phyloP scores from a whole-genome alignment of 2,329 filamentous ascomycete species.

The Pseudogymnoascus sp. region DNA sequence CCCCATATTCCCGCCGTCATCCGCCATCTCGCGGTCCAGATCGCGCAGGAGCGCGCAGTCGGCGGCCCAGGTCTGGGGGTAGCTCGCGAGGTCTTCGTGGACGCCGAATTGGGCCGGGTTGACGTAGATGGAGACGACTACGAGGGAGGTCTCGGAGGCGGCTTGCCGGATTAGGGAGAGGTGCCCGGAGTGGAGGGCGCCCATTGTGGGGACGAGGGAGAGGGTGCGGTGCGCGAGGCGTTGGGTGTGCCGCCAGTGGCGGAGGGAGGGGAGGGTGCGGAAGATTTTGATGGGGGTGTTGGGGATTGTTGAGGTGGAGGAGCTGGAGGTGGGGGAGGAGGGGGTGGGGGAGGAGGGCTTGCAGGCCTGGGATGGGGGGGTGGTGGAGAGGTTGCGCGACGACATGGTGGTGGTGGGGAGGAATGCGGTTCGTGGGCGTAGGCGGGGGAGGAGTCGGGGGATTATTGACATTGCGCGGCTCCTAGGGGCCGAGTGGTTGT shows the following conservation, averaged over 20 bases:
- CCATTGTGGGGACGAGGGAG: constrained; percentile 93
- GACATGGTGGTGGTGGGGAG: not conserved
- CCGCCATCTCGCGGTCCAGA: constrained; percentile 66
- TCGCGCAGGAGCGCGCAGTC: constrained; percentile 60
- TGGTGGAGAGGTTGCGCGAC: constrained; percentile 16
- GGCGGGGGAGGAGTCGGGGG: not conserved
- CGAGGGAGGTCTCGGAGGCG: constrained; percentile 72
- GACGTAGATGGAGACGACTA: constrained; percentile 88
- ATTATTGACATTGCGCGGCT: not conserved
- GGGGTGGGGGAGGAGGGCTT: constrained; percentile 12
- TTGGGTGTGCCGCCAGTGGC: constrained; percentile 59
- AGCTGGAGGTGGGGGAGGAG: too few species aligned
- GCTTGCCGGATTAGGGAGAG: constrained; percentile 77
- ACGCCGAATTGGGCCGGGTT: constrained; percentile 95
- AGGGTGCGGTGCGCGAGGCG: constrained; percentile 61
- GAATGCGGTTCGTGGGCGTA: too few species aligned
- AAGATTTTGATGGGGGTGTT: constrained; percentile 60
- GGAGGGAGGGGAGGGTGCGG: constrained; percentile 64
- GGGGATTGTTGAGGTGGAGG: constrained; percentile 33
- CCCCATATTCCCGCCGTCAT: constrained; percentile 48
- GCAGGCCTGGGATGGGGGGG: constrained; percentile 16
- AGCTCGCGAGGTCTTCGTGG: constrained; percentile 77
- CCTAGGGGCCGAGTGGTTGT: not conserved
- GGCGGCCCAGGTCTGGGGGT: constrained; percentile 80
- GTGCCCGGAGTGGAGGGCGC: constrained; percentile 89